Evolutionary conservation across 768 basidiomycete species (phyloP), one percentile per base, ranked within the genome.

Genomic region (Mycena maculata): DNA sequence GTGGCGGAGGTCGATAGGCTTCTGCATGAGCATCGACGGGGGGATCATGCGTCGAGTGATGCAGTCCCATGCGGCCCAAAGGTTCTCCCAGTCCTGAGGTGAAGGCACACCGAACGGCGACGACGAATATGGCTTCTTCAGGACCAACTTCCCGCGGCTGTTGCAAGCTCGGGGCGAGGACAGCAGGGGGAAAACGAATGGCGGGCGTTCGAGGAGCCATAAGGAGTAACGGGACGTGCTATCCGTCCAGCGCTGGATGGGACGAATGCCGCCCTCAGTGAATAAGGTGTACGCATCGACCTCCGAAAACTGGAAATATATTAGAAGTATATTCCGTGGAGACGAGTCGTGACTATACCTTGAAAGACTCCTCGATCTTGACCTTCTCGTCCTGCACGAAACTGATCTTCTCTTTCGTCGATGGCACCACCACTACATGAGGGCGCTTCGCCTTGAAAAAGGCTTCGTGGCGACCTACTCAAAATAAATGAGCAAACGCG

Each of bases 1-100:
- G 77, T 99, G 96, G 31, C 98, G 86, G 49, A 99, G 82, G 74
- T 98, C 91, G 67, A 99, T 98, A 4, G 97, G 96, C 76, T 94
- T 97, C 75, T 93, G 83, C 76, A 90, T 90, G 27, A 97, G 83
- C 92, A 98, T 93, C 28, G 89, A 86, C 22, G 86, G 81, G 0
- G 95, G 91, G 60, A 98, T 95, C 95, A 98, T 97, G 50, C 85
- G 85, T 63, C 88, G 82, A 15, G 93, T 94, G 52, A 96, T 82
- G 49, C 84, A 88, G 76, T 98, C 95, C 97, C 96, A 99, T 3
- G 87, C 86, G 2, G 88, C 86, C 96, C 97, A 99, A 57, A 97
- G 78, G 41, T 85, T 82, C 54, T 87, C 78, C 95, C 96, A 99
- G 53, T 99, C 95, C 45, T 83, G 80, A 28, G 91, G 73, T 9